These are phyloP conservation scores for Sungouiozyma ichnusensis DNA, from an alignment of 805 yeast species.

Conservation along the genomic window DNA sequence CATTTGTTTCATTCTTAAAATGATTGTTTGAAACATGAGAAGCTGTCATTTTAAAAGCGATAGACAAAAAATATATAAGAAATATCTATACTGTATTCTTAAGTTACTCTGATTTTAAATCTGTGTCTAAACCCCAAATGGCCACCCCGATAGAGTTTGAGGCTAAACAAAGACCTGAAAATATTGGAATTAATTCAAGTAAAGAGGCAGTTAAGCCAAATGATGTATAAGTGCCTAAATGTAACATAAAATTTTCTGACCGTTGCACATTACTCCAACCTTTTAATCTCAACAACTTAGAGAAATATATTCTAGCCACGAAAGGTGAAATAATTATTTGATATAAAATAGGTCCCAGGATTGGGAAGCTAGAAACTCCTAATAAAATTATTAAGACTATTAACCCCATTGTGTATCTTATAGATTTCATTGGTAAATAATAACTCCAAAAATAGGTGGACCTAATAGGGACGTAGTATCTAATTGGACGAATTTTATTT, in stretches of 20 bases:
- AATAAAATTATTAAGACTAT: slow-evolving; percentile 7
- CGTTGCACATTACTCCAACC: slow-evolving; percentile 14
- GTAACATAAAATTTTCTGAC: slow-evolving; percentile 14
- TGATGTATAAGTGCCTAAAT: slow-evolving; percentile 22
- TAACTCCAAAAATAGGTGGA: slow-evolving; percentile 22
- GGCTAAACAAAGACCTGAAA: slow-evolving; percentile 19
- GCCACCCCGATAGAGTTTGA: slow-evolving; percentile 20
- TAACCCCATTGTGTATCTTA: slow-evolving; percentile 14
- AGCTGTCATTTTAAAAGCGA: not conserved
- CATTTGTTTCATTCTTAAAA: no score
- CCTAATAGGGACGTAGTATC: slow-evolving; percentile 20
- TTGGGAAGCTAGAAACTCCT: slow-evolving; percentile 20
- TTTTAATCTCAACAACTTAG: slow-evolving; percentile 16
- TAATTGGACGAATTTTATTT: slow-evolving; percentile 11
- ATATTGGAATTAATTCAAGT: slow-evolving; percentile 21
- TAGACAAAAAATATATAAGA: not conserved
- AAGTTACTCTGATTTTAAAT: not conserved
- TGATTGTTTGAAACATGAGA: not conserved
- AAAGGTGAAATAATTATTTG: slow-evolving; percentile 20
- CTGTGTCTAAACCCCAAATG: slow-evolving; percentile 15
- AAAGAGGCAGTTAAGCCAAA: slow-evolving; percentile 24
- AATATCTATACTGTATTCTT: slow-evolving; percentile 2
- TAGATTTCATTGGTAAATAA: slow-evolving; percentile 19
- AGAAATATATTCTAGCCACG: slow-evolving; percentile 20
- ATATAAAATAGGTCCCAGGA: slow-evolving; percentile 24